Percentiles rank a stretch among this genome's conserved stretches.
These are phyloP conservation scores for Meira miltonrushii DNA, from an alignment of 1,284 basidiomycete genomes.

Conservation along the genomic window DNA sequence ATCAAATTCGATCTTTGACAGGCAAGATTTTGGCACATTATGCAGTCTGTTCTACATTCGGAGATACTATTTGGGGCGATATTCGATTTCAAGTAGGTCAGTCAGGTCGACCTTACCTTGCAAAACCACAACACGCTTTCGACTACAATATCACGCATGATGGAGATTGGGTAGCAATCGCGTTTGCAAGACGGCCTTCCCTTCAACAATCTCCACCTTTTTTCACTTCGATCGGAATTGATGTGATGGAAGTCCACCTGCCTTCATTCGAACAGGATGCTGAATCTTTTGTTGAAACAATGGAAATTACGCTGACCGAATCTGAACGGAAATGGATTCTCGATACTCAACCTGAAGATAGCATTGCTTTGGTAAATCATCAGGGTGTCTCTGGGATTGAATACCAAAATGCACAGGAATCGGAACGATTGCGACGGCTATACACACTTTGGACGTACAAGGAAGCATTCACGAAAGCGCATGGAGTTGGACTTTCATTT, in stretches of 20 bases:
- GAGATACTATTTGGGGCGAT: background rate
- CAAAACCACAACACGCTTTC: conserved; percentile 2
- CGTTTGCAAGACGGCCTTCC: conserved; percentile 16
- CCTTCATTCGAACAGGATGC: conserved; percentile 34
- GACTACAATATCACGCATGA: conserved; percentile 50
- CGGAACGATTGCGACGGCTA: conserved; percentile 22
- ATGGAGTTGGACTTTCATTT: conserved; percentile 44
- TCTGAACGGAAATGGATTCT: conserved; percentile 29
- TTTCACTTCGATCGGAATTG: conserved; percentile 26
- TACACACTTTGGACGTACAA: conserved; percentile 48
- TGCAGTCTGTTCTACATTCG: background rate
- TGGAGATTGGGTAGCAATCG: conserved; percentile 44
- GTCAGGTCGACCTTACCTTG: conserved; percentile 13
- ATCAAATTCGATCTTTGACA: conserved; percentile 6
- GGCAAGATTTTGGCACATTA: conserved; percentile 6
- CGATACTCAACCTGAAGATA: background rate
- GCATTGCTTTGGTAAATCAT: background rate
- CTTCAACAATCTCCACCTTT: no score
- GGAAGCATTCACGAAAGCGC: conserved; percentile 46
- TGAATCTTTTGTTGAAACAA: conserved; percentile 33
- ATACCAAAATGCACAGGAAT: no score
- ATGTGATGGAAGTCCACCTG: conserved; percentile 42
- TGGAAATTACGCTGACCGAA: conserved; percentile 39
- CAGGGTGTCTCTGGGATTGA: no score
- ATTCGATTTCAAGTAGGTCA: conserved; percentile 2